phyloP scores from a whole-genome alignment of 352 stramenopile genomes.

The Plasmopara halstedii region DNA sequence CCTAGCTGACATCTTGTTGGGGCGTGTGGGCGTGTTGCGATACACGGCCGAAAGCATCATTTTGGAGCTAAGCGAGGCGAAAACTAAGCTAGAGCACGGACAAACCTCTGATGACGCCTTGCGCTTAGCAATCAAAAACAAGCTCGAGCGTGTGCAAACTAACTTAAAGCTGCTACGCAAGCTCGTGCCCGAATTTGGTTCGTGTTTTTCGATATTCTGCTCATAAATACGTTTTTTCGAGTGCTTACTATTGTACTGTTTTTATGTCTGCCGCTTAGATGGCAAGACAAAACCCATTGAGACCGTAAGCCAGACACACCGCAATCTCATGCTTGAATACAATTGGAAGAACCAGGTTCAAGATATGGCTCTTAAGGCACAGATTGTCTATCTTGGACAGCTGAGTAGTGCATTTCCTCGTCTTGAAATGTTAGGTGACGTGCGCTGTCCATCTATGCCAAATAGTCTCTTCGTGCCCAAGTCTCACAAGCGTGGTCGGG shows the following conservation, averaged over 20 bases:
- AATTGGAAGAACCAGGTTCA: slow-evolving; percentile 87
- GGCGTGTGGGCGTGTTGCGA: slow-evolving; percentile 73
- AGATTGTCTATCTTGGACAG: slow-evolving; percentile 77
- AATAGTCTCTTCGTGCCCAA: slow-evolving; percentile 74
- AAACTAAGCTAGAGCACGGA: slow-evolving; percentile 48
- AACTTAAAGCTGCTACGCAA: slow-evolving; percentile 81
- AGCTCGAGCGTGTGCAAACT: slow-evolving; percentile 79
- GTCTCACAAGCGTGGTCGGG: slow-evolving; percentile 69
- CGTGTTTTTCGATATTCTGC: neutral
- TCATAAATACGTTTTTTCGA: neutral
- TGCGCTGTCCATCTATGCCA: slow-evolving; percentile 58
- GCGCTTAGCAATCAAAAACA: slow-evolving; percentile 74
- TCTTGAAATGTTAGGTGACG: slow-evolving; percentile 77
- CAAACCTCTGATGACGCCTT: slow-evolving; percentile 52
- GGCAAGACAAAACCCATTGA: slow-evolving; percentile 85
- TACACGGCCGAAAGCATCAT: slow-evolving; percentile 83
- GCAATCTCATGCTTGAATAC: slow-evolving; percentile 85
- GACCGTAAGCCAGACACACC: slow-evolving; percentile 76
- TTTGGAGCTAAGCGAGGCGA: slow-evolving; percentile 68
- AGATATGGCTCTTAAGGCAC: slow-evolving; percentile 76
- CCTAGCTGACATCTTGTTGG: slow-evolving; percentile 76
- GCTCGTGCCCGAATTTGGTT: slow-evolving; percentile 78
- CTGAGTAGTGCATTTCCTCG: slow-evolving; percentile 59
- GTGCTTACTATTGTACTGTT: neutral
- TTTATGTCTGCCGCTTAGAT: slow-evolving; percentile 25